A percentile compares a stretch with the other conserved stretches of the same genome.
These are phyloP conservation scores for Cucumis cinereus DNA, from an alignment of 306 rosid genomes.

Conservation along the genomic window DNA sequence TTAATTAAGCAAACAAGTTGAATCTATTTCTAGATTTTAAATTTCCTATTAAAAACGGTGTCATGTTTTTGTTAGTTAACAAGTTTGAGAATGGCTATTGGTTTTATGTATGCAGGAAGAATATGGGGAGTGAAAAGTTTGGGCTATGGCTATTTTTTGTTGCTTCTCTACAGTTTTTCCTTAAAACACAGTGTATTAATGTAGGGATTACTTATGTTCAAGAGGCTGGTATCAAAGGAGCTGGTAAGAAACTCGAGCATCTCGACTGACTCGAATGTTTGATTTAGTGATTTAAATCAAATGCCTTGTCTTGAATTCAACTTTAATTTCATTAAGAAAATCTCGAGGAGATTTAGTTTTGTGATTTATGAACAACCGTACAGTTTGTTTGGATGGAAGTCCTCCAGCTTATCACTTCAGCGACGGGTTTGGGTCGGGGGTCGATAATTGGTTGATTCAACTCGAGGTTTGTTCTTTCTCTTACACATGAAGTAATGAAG, in stretches of 20 bases:
- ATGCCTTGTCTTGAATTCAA: not conserved
- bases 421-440: slow-evolving; percentile 65
- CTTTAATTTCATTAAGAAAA: not conserved
- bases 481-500: not conserved
- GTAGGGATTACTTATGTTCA: slow-evolving; percentile 57
- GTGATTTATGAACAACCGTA: slow-evolving; percentile 10
- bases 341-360: slow-evolving; percentile 3
- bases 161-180: slow-evolving; percentile 22
- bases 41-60: not conserved
- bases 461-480: slow-evolving; percentile 60
- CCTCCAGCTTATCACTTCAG: slow-evolving; percentile 87
- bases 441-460: slow-evolving; percentile 67
- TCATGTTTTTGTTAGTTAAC: not conserved
- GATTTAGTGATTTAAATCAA: not conserved
- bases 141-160: slow-evolving; percentile 36
- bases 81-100: not conserved
- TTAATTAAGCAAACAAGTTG: not conserved
- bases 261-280: not conserved
- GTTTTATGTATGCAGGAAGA: slow-evolving; percentile 32
- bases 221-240: slow-evolving; percentile 69
- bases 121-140: slow-evolving; percentile 26
- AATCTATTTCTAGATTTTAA: not conserved
- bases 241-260: slow-evolving; percentile 40
- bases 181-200: slow-evolving; percentile 35
- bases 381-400: slow-evolving; percentile 97